Percentiles rank a stretch among this genome's conserved stretches.
phyloP scores from a whole-genome alignment of 108 stramenopile genomes.

The Cyclotella choctawhatcheeana region DNA sequence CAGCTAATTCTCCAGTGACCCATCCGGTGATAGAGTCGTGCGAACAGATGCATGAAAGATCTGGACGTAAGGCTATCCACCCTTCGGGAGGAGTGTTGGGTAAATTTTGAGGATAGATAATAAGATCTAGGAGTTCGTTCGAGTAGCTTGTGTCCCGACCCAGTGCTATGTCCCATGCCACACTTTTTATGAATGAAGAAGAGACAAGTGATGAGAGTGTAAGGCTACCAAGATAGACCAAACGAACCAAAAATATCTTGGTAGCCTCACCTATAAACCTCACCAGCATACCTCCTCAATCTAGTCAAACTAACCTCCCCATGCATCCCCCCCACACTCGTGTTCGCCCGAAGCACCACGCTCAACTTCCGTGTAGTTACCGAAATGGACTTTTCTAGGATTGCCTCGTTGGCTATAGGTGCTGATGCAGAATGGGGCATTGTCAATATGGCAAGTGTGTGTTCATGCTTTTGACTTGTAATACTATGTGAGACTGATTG shows the following conservation, averaged over 20 bases:
- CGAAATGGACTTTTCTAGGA: conserved; percentile 72
- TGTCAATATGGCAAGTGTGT: conserved; percentile 82
- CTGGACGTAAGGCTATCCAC: conserved; percentile 70
- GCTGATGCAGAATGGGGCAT: conserved; percentile 81
- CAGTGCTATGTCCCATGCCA: conserved; percentile 80
- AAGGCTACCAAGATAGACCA: not conserved
- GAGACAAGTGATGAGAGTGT: not conserved
- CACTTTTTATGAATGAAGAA: no score
- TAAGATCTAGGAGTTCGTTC: conserved; percentile 75
- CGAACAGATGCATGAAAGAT: conserved; percentile 73
- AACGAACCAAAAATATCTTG: not conserved
- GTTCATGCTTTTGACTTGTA: conserved; percentile 55
- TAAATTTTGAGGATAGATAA: conserved; percentile 87
- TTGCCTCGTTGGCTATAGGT: conserved; percentile 90
- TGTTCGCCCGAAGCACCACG: conserved; percentile 70
- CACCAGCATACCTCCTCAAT: conserved; percentile 81
- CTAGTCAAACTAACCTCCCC: conserved; percentile 62
- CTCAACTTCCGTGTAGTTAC: conserved; percentile 62
- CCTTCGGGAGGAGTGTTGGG: conserved; percentile 87
- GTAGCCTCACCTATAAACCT: conserved; percentile 64
- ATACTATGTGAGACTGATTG: no score
- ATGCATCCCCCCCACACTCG: conserved; percentile 28
- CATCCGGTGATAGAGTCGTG: conserved; percentile 85
- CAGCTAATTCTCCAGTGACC: conserved; percentile 59
- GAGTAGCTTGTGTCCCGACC: conserved; percentile 11